Evolutionary conservation across 768 basidiomycete genomes (phyloP).

Genomic region (Phaffia australis): DNA sequence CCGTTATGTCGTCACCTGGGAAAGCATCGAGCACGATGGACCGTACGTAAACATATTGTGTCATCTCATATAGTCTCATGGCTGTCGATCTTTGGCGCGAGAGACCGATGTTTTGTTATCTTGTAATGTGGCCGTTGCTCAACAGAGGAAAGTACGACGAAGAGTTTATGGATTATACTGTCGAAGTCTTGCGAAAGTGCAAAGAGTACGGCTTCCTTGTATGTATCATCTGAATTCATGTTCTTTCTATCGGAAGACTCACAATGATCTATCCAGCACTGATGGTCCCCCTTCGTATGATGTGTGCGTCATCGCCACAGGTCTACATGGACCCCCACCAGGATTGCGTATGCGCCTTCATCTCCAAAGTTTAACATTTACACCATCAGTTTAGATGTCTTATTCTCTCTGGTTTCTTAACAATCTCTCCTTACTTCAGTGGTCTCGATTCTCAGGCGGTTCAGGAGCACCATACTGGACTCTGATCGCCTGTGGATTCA

Average conservation of each 20-base stretch:
- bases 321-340: conserved; percentile 93
- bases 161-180: conserved; percentile 83
- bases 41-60: conserved; percentile 55
- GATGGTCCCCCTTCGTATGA: background rate
- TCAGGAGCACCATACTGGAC: conserved; percentile 26
- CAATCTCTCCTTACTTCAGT: background rate
- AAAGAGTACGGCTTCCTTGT: conserved; percentile 79
- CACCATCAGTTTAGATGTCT: background rate
- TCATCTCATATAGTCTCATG: background rate
- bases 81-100: background rate
- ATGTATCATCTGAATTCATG: background rate
- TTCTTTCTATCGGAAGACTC: background rate
- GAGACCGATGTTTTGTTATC: background rate
- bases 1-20: conserved; percentile 80
- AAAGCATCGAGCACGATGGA: conserved; percentile 81
- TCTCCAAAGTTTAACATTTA: background rate
- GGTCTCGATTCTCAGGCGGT: conserved; percentile 26
- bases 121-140: background rate
- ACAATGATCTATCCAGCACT: background rate
- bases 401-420: background rate
- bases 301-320: conserved; percentile 1
- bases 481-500: conserved; percentile 24
- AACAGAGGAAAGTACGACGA: conserved; percentile 78
- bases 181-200: conserved; percentile 76
- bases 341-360: conserved; percentile 57